A percentile compares a stretch with the other conserved stretches of the same genome.
Conservation (phyloP, 2,329 filamentous ascomycete genomes). For the Pezicula rhizophila region DNA sequence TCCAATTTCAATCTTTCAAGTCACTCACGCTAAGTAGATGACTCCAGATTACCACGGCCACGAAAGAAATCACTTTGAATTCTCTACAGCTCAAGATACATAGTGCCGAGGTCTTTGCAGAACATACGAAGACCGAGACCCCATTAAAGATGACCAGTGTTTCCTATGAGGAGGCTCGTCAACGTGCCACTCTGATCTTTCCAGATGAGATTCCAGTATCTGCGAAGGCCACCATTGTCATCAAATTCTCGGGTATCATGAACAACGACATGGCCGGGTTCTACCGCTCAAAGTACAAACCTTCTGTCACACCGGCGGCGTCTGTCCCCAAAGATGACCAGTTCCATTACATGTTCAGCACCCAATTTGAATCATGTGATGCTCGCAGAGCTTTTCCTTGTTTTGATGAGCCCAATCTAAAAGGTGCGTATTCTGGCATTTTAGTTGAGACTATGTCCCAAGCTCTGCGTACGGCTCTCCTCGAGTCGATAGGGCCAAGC, state of each 20-base stretch:
- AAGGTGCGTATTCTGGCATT: constrained; percentile 32
- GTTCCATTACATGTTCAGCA: constrained; percentile 77
- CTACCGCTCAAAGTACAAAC: constrained; percentile 92
- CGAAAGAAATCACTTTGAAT: constrained; percentile 78
- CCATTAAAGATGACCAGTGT: constrained; percentile 59
- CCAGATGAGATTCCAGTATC: constrained; percentile 62
- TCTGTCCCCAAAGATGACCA: constrained; percentile 71
- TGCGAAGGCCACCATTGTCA: constrained; percentile 58
- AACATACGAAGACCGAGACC: constrained; percentile 48
- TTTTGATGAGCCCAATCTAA: constrained; percentile 96
- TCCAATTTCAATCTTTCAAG: constrained; percentile 68
- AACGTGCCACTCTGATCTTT: constrained; percentile 77
- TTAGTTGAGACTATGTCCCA: too few relatives aligned
- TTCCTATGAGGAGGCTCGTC: constrained; percentile 74
- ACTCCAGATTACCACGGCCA: constrained; percentile 63
- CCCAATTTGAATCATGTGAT: constrained; percentile 96
- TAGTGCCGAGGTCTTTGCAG: constrained; percentile 54
- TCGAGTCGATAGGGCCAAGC: too few relatives aligned
- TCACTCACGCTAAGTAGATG: constrained; percentile 80
- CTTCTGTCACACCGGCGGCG: constrained; percentile 60
- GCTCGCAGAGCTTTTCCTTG: constrained; percentile 93
- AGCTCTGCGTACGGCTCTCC: too few relatives aligned
- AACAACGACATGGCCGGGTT: constrained; percentile 92
- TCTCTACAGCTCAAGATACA: constrained; percentile 75
- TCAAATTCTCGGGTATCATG: constrained; percentile 75